phyloP scores from a whole-genome alignment of 2,329 filamentous ascomycete species.

The Trematosphaeria pertusa region DNA sequence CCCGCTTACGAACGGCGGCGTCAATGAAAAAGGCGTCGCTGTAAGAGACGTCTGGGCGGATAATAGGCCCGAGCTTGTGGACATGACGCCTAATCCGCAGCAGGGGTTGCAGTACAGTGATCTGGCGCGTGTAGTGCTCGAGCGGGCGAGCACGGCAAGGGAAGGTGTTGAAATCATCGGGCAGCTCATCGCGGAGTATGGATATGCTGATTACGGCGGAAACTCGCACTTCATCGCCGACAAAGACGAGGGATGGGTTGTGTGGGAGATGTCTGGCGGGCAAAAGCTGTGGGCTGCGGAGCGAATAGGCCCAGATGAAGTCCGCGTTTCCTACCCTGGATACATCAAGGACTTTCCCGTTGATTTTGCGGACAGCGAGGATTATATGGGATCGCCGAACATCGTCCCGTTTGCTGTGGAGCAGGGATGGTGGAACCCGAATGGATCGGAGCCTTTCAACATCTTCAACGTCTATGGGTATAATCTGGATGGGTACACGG shows the following conservation, averaged over 20 bases:
- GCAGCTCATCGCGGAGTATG: constrained; percentile 48
- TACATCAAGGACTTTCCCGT: constrained; percentile 47
- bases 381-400: constrained; percentile 44
- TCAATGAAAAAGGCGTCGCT: constrained; percentile 52
- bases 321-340: constrained; percentile 45
- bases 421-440: constrained; percentile 44
- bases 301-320: constrained; percentile 36
- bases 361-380: constrained; percentile 34
- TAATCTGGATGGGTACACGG: constrained; percentile 35
- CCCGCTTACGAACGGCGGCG: constrained; percentile 53
- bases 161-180: constrained; percentile 55
- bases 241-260: constrained; percentile 45
- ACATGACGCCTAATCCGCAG: constrained; percentile 52
- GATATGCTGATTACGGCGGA: constrained; percentile 53
- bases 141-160: constrained; percentile 50
- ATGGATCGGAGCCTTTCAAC: constrained; percentile 42
- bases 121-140: constrained; percentile 50
- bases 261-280: constrained; percentile 45
- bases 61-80: constrained; percentile 49
- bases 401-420: constrained; percentile 45
- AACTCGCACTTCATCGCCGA: constrained; percentile 55
- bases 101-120: constrained; percentile 52
- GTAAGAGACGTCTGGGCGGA: constrained; percentile 54
- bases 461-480: constrained; percentile 46
- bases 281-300: constrained; percentile 46